These are phyloP conservation scores for Copromyces sp. DNA, from an alignment of 495 filamentous ascomycete species.

Conservation along the genomic window DNA sequence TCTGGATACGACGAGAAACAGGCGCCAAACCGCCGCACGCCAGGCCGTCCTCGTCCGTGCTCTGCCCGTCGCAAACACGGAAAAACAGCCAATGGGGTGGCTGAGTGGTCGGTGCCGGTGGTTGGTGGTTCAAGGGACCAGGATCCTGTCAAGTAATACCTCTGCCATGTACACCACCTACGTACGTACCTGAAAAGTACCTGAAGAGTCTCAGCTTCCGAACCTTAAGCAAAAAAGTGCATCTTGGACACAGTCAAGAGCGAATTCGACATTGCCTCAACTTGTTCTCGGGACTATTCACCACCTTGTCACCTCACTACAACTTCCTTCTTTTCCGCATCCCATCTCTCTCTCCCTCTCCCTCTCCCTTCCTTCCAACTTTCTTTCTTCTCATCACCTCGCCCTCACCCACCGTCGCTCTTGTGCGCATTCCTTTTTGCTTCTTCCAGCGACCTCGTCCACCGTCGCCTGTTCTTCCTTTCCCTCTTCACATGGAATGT, in stretches of 20 bases:
- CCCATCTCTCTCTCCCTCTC: not conserved
- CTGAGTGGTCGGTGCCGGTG: not conserved
- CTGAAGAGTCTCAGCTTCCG: not conserved
- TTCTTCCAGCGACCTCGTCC: not conserved
- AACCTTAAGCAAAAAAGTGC: not conserved
- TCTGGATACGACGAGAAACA: not conserved
- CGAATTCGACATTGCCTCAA: not conserved
- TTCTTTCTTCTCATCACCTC: not conserved
- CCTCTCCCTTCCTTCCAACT: not conserved
- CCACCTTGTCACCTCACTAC: not conserved
- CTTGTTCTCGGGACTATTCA: not conserved
- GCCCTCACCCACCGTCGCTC: not conserved
- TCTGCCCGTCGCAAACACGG: not conserved
- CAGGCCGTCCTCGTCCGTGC: not conserved
- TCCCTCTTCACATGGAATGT: not conserved
- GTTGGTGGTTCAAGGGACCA: not conserved
- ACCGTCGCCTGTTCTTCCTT: not conserved
- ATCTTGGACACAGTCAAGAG: not conserved
- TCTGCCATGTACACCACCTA: not conserved
- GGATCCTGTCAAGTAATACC: not conserved
- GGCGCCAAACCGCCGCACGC: not conserved
- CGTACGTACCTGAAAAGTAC: not conserved
- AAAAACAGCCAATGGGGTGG: not conserved
- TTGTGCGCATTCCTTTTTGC: not conserved
- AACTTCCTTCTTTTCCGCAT: not conserved